Evolutionary conservation across 257 asterid species (phyloP).

Genomic region (Anisodus tanguticus): DNA sequence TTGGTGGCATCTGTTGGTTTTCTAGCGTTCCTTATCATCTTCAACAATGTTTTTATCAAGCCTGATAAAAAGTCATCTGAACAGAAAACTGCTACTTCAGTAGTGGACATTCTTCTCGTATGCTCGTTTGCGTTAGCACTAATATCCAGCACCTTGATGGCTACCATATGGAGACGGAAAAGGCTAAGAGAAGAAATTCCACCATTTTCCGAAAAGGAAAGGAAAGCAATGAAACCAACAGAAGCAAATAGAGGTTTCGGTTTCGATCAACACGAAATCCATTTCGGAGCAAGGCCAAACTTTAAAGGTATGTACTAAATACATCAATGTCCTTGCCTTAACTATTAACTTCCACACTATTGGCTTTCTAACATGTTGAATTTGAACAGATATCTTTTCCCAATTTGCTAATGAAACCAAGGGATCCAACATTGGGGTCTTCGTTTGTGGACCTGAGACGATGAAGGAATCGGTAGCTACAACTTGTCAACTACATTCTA

Average conservation of each 20-base stretch:
- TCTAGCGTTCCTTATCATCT: slow-evolving; percentile 46
- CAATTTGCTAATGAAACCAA: slow-evolving; percentile 49
- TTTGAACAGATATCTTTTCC: slow-evolving; percentile 56
- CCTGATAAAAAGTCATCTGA: slow-evolving; percentile 45
- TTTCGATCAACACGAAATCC: slow-evolving; percentile 60
- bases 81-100: slow-evolving; percentile 55
- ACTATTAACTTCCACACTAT: neutral
- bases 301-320: slow-evolving; percentile 58
- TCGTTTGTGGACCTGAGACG: slow-evolving; percentile 82
- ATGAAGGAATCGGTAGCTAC: slow-evolving; percentile 70
- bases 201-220: slow-evolving; percentile 44
- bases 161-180: slow-evolving; percentile 53
- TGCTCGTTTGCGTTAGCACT: slow-evolving; percentile 63
- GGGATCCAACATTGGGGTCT: slow-evolving; percentile 62
- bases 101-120: slow-evolving; percentile 56
- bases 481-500: slow-evolving; percentile 47
- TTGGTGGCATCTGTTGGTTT: slow-evolving; percentile 52
- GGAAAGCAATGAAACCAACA: slow-evolving; percentile 36
- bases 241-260: slow-evolving; percentile 47
- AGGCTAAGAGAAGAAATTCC: slow-evolving; percentile 46
- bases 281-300: slow-evolving; percentile 78
- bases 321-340: neutral
- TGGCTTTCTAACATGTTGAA: slow-evolving; percentile 30
- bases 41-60: slow-evolving; percentile 54
- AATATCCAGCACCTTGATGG: slow-evolving; percentile 44